Evolutionary conservation across 1,139 yeast genomes (phyloP).

Genomic region (Magnusiomyces fungicola): DNA sequence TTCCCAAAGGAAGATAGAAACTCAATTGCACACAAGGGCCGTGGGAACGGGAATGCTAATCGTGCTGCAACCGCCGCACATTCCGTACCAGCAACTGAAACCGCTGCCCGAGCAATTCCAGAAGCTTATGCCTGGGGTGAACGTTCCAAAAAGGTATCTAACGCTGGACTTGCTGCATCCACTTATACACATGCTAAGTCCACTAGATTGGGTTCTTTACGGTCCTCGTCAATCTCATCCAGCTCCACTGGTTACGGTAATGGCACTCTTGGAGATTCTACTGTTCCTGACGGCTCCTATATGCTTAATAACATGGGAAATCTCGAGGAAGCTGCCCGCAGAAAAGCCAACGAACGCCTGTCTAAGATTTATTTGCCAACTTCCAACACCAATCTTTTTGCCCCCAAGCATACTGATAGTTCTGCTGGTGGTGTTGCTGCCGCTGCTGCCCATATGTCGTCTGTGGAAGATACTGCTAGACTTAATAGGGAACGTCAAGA

Average conservation of each 20-base stretch:
- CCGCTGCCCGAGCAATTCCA: conserved; percentile 31
- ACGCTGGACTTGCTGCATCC: conserved; percentile 17
- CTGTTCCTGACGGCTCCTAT: conserved; percentile 4
- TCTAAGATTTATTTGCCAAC: conserved; percentile 25
- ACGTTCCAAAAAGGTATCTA: conserved; percentile 14
- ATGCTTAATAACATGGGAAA: conserved; percentile 19
- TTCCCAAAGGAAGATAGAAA: conserved; percentile 14
- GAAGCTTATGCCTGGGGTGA: conserved; percentile 34
- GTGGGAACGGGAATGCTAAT: conserved; percentile 19
- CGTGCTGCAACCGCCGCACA: conserved; percentile 28
- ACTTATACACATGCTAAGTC: conserved; percentile 14
- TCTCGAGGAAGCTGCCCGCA: conserved; percentile 30
- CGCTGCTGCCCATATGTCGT: conserved; percentile 15
- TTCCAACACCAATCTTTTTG: conserved; percentile 14
- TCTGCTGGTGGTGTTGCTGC: conserved; percentile 11
- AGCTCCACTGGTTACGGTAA: neutral
- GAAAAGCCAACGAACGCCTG: conserved; percentile 30
- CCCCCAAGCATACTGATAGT: conserved; percentile 16
- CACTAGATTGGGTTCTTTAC: conserved; percentile 10
- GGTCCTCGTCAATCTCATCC: conserved; percentile 11
- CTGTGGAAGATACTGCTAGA: conserved; percentile 17
- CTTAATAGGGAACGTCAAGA: conserved; percentile 27
- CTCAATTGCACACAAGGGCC: conserved; percentile 13
- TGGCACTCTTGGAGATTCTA: neutral
- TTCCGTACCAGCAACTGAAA: conserved; percentile 29